Evolutionary conservation across 1,139 yeast genomes (phyloP), one percentile per base, ranked within the genome.

Genomic region (Eremothecium gossypii): DNA sequence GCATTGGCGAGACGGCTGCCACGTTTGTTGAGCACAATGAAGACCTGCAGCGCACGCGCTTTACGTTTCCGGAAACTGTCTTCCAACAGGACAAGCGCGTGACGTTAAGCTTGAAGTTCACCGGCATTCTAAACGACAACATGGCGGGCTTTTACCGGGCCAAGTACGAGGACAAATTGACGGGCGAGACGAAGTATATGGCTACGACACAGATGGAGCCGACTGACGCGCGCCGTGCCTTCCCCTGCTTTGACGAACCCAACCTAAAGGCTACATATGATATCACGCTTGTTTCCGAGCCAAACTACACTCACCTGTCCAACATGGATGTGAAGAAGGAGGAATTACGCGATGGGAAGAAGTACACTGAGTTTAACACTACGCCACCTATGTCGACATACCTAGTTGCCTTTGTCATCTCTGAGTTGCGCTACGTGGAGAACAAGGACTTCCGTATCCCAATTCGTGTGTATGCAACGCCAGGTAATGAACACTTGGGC

Each of bases 171-270:
- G 79, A 74, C 49, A 63, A 66, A 40, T 72, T 73, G 50, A 67
- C 78, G 41, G 87, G 83, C 8, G 70, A 70, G 47, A 70, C 74
- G 39, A 77, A 79, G 56, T 75, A 72, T 49, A 73, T 82, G 69
- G 80, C 85, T 38, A 77, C 89, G 31, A 83, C 94, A 36, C 94
- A 83, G 65, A 81, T 83, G 73, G 94, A 83, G 64, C 83, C 94
- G 29, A 81, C 89, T 27, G 89, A 83, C 60, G 86, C 89, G 41
- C 78, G 94, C 62, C 73, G 86, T 55, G 89, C 93, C 1, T 80
- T 83, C 70, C 95, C 96, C 14, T 84, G 91, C 60, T 78, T 81
- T 53, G 95, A 86, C 63, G 95, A 86, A 61, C 96, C 96, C 9
- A 76, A 79, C 42, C 71, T 79, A 47, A 83, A 83, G 64, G 84